Evolutionary conservation across 345 rosid genomes (phyloP).

Genomic region (Cochlearia excelsa): DNA sequence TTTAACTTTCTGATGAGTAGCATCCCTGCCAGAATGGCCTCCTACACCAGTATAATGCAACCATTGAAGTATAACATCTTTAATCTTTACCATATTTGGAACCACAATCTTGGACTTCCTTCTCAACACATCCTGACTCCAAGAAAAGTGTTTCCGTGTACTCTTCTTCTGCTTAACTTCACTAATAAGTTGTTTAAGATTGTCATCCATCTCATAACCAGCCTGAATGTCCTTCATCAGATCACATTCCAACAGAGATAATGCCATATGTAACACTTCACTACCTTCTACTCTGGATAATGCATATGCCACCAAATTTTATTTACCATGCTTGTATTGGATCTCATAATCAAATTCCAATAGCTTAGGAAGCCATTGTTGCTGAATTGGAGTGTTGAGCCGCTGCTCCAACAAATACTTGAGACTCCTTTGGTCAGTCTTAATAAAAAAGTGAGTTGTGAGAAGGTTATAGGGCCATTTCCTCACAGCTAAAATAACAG

Average conservation of each 20-base stretch:
- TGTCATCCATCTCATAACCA: not conserved
- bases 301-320: not conserved
- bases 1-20: too few species aligned
- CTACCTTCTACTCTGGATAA: not conserved
- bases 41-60: too few species aligned
- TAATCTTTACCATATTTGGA: not conserved
- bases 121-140: too few species aligned
- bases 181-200: too few species aligned
- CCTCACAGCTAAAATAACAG: not conserved
- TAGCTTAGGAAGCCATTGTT: not conserved
- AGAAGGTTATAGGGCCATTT: too few species aligned
- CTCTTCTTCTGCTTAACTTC: too few species aligned
- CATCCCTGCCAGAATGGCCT: too few species aligned
- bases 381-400: not conserved
- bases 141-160: too few species aligned
- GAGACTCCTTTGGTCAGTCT: not conserved
- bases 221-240: not conserved
- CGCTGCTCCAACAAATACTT: slow-evolving; percentile 1
- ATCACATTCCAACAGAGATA: not conserved
- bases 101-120: too few species aligned
- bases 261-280: not conserved
- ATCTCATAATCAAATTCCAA: not conserved
- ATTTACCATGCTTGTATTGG: not conserved
- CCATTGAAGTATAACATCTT: too few species aligned
- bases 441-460: not conserved